phyloP scores from a whole-genome alignment of 352 stramenopile species.

The Lagenidium giganteum region DNA sequence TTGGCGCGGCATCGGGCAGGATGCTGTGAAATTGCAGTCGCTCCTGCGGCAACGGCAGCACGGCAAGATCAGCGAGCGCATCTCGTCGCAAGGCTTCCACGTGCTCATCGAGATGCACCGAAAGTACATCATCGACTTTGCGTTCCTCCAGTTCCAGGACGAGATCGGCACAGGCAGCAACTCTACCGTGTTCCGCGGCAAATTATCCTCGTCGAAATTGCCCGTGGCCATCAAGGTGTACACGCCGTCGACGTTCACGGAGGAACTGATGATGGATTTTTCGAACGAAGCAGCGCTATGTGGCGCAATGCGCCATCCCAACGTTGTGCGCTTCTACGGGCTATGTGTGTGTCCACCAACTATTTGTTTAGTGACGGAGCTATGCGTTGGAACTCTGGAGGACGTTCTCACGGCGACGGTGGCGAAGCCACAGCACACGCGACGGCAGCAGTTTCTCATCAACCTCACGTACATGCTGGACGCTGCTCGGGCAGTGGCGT shows the following conservation, averaged over 20 bases:
- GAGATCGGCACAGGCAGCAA: conserved; percentile 44
- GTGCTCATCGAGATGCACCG: conserved; percentile 61
- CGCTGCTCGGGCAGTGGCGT: conserved; percentile 45
- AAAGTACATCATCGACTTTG: conserved; percentile 69
- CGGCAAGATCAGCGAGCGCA: conserved; percentile 22
- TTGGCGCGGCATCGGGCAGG: conserved; percentile 45
- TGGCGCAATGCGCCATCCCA: conserved; percentile 40
- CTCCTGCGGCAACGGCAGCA: conserved; percentile 8
- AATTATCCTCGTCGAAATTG: conserved; percentile 20
- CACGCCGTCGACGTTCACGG: conserved; percentile 39
- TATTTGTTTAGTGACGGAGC: conserved; percentile 55
- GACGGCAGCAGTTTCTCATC: conserved; percentile 36
- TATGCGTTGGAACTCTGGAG: conserved; percentile 44
- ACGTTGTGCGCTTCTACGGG: conserved; percentile 58
- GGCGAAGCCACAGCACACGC: conserved; percentile 1
- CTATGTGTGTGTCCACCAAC: conserved; percentile 63
- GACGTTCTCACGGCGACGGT: conserved; percentile 27
- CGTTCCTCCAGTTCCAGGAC: conserved; percentile 37
- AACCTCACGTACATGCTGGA: conserved; percentile 62
- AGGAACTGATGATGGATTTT: conserved; percentile 46
- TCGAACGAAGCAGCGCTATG: conserved; percentile 60
- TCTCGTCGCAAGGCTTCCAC: conserved; percentile 49
- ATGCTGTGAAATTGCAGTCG: conserved; percentile 29
- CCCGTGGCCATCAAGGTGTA: conserved; percentile 63
- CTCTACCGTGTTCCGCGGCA: conserved; percentile 45